phyloP scores from a whole-genome alignment of 179 eudicot species.

The Amaranthus tricolor region DNA sequence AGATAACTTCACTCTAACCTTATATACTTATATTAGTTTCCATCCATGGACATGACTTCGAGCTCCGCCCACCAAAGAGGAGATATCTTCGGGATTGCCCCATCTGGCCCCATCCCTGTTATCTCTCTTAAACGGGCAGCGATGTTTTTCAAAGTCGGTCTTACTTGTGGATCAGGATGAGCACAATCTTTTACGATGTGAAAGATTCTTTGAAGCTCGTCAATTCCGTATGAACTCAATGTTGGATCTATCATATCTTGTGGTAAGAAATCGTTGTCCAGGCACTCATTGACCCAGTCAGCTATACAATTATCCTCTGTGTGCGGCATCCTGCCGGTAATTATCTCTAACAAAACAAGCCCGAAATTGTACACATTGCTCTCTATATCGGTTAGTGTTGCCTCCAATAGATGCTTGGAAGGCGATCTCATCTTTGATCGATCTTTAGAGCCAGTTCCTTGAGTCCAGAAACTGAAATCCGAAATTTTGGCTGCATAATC shows the following conservation, averaged over 20 bases:
- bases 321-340: constrained; percentile 64
- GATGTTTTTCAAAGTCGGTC: constrained; percentile 66
- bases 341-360: constrained; percentile 54
- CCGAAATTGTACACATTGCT: constrained; percentile 72
- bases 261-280: constrained; percentile 40
- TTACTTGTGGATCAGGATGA: constrained; percentile 41
- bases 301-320: constrained; percentile 33
- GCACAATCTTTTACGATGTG: constrained; percentile 50
- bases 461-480: constrained; percentile 66
- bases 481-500: constrained; percentile 96
- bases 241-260: constrained; percentile 63
- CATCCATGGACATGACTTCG: constrained; percentile 57
- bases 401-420: constrained; percentile 43
- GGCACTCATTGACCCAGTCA: constrained; percentile 53
- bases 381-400: constrained; percentile 39
- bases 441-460: constrained; percentile 19
- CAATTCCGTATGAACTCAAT: constrained; percentile 39
- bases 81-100: constrained; percentile 63
- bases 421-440: constrained; percentile 40
- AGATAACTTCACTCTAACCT: constrained; percentile 8
- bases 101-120: constrained; percentile 57
- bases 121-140: constrained; percentile 49
- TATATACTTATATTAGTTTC: constrained; percentile 23
- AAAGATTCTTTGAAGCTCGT: constrained; percentile 42
- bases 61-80: constrained; percentile 99